phyloP scores from a whole-genome alignment of 2,329 filamentous ascomycete species.

The Nigrospora sphaerica region DNA sequence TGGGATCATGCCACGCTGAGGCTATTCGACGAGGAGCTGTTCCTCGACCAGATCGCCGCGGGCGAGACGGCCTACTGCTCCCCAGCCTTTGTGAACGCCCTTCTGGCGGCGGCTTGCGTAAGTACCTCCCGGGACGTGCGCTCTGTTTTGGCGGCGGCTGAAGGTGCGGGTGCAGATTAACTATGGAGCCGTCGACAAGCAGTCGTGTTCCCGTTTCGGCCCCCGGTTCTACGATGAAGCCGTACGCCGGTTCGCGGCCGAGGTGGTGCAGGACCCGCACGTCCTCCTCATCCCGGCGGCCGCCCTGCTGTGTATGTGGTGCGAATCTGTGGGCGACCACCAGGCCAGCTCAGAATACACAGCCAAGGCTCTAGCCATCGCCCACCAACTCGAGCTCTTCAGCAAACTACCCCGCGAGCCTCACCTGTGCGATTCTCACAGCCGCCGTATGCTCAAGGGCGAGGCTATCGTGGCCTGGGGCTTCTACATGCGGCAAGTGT shows the following conservation, averaged over 20 bases:
- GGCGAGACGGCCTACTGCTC: neutral
- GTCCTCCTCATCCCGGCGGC: neutral
- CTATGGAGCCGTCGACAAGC: conserved; percentile 1
- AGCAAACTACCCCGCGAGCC: neutral
- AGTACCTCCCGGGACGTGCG: neutral
- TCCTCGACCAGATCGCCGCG: neutral
- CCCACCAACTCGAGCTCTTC: neutral
- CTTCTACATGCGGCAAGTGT: conserved; percentile 1
- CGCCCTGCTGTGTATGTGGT: conserved; percentile 1
- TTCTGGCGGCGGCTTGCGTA: conserved; percentile 1
- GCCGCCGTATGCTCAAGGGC: neutral
- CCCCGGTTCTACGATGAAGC: conserved; percentile 1
- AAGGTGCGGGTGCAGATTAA: neutral
- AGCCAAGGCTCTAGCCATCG: neutral
- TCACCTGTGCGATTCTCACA: neutral
- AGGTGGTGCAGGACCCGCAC: neutral
- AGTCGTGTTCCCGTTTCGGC: neutral
- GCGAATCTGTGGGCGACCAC: neutral
- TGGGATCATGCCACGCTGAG: conserved; percentile 2
- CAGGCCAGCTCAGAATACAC: neutral
- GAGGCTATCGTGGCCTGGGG: conserved; percentile 1
- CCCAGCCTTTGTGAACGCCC: neutral
- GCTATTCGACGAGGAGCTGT: conserved; percentile 1
- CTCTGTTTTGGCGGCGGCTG: neutral
- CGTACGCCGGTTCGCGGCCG: neutral